Conservation (phyloP, 1,284 basidiomycete species). For the Phlebopus sp. region DNA sequence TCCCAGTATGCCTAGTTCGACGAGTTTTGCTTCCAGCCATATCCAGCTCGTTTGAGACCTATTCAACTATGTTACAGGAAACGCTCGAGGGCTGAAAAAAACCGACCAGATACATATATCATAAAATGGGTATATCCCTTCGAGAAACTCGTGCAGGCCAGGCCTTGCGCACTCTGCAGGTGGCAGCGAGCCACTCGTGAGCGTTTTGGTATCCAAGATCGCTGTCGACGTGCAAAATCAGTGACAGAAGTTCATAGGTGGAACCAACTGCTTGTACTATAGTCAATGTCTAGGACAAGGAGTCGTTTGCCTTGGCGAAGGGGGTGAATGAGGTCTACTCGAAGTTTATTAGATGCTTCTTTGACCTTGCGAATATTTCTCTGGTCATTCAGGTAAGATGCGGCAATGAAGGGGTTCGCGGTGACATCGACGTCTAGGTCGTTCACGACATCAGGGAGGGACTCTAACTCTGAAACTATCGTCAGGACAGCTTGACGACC, state of each 20-base stretch:
- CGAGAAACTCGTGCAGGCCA: constrained; percentile 80
- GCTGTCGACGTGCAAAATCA: constrained; percentile 40
- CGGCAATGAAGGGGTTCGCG: constrained; percentile 53
- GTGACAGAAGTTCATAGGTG: neutral
- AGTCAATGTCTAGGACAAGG: constrained; percentile 87
- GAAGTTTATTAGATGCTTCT: constrained; percentile 65
- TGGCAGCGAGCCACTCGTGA: constrained; percentile 75
- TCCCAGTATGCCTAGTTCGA: constrained; percentile 85
- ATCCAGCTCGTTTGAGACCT: constrained; percentile 88
- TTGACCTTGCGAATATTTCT: constrained; percentile 77
- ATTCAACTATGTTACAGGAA: neutral
- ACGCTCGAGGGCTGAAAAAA: neutral
- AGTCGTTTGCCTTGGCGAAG: constrained; percentile 75
- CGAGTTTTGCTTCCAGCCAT: constrained; percentile 89
- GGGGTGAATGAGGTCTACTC: constrained; percentile 73
- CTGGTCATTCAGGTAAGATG: constrained; percentile 65
- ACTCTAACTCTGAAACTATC: constrained; percentile 50
- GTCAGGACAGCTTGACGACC: neutral
- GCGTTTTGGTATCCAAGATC: constrained; percentile 79
- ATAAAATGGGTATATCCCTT: constrained; percentile 75
- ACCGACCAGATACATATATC: constrained; percentile 81
- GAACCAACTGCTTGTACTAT: constrained; percentile 48
- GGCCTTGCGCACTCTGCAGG: constrained; percentile 80
- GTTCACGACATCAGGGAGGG: constrained; percentile 71
- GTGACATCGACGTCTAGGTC: constrained; percentile 80